Percentiles rank a stretch among this genome's conserved stretches.
Evolutionary conservation across 257 asterid genomes (phyloP).

Genomic region (Perilla frutescens): DNA sequence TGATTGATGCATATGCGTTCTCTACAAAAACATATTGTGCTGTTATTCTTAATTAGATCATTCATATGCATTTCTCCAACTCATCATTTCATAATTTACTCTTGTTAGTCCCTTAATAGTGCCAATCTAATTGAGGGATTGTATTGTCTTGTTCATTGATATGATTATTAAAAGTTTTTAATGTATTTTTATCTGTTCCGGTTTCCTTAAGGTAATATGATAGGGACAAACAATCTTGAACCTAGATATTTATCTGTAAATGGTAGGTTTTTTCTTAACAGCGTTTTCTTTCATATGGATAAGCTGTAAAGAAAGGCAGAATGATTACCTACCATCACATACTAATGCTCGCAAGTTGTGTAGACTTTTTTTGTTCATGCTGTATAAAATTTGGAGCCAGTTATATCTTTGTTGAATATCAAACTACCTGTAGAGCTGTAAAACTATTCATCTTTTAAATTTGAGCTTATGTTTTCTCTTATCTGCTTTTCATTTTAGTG

Average conservation of each 20-base stretch:
- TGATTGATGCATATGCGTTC: background rate
- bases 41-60: background rate
- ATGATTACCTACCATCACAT: background rate
- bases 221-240: background rate
- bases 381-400: background rate
- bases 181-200: background rate
- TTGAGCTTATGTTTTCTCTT: background rate
- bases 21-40: background rate
- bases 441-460: background rate
- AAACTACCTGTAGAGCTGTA: slow-evolving; percentile 5
- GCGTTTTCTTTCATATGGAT: slow-evolving; percentile 9
- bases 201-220: background rate
- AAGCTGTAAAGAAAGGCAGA: slow-evolving; percentile 5
- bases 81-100: background rate
- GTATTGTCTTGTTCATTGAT: slow-evolving; percentile 18
- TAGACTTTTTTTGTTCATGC: slow-evolving; percentile 12
- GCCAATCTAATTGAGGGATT: background rate
- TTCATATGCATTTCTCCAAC: background rate
- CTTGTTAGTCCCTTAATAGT: background rate
- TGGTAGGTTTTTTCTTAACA: background rate
- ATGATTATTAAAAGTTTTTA: background rate
- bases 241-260: slow-evolving; percentile 1
- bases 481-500: background rate
- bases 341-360: background rate
- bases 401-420: slow-evolving; percentile 1